Evolutionary conservation across 2,329 filamentous ascomycete species (phyloP), one percentile per base, ranked within the genome.

Genomic region (Huntiella savannae): DNA sequence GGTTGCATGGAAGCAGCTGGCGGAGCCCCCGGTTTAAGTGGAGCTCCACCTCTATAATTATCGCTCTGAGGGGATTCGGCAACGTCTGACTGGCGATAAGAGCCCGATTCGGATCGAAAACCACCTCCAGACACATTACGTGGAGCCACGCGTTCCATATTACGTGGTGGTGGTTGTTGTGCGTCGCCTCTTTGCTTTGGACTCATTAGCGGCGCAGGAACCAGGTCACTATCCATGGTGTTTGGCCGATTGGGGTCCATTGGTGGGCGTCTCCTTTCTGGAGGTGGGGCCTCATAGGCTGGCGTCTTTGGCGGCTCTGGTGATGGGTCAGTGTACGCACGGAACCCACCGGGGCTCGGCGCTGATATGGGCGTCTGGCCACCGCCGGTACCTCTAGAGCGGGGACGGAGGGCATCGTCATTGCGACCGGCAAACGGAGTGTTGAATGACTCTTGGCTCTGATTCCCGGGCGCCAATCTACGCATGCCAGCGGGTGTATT

Each of bases 261-360:
- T 0, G 77, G 75, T 2, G 78, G 78, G 42, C 78, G 64, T 57
- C 70, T 76, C 51, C 78, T 66, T 53, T 80, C 76, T 0, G 78
- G 78, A 1, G 73, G 67, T 33, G 64, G 65, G 16, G 69, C 62
- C 33, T 68, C 67, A 16, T 52, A 47, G 19, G 51, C 48, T 13
- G 50, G 51, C 15, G 52, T 48, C 35, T 51, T 52, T 6, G 46
- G 37, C 4, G 51, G 54, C 33, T 54, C 51, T 19, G 53, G 33
- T 1, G 51, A 48, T 2, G 47, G 35, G n/a, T 52, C 49, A 3
- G 22, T 37, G 33, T 47, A 50, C 10, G 35, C 33, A 12, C 49
- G 46, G 16, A 39, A 47, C 11, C 48, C 39, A 5, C 44, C 19
- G 44, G 39, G 32, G 12, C n/a, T 35, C 33, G 44, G 32, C 16